Evolutionary conservation across 176 grass and related monocot species (phyloP).

Genomic region (Metroxylon sagu): DNA sequence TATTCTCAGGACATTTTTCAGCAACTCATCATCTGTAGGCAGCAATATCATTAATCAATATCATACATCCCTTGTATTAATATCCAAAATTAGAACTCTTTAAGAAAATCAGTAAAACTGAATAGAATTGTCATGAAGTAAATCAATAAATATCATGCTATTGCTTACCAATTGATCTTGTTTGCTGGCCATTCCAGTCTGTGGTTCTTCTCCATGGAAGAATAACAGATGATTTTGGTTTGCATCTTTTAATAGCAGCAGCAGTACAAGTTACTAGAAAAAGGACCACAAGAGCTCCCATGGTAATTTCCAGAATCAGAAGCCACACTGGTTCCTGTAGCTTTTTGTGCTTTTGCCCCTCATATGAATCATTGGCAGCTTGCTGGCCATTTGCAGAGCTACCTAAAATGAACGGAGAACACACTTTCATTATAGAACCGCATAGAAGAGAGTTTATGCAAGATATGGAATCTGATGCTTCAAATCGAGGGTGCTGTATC

Average conservation of each 20-base stretch:
- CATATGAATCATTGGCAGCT: background rate
- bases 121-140: background rate
- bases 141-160: background rate
- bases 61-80: background rate
- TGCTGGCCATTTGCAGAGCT: conserved; percentile 23
- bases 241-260: conserved; percentile 31
- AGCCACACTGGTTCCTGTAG: conserved; percentile 62
- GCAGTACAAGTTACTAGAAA: conserved; percentile 38
- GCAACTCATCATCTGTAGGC: conserved; percentile 45
- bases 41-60: background rate
- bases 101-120: too few species aligned
- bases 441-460: too few species aligned
- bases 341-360: conserved; percentile 20
- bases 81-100: background rate
- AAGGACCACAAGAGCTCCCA: conserved; percentile 34
- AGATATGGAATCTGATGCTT: too few species aligned
- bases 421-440: too few species aligned
- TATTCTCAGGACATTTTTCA: conserved; percentile 49
- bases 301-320: conserved; percentile 61
- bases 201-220: conserved; percentile 44
- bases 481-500: too few species aligned
- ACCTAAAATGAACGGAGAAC: conserved; percentile 39
- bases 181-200: conserved; percentile 50
- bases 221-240: conserved; percentile 27
- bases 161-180: conserved; percentile 67